Base-by-base conservation (phyloP, 768 basidiomycete species). In the Tricholoma sp. region DNA sequence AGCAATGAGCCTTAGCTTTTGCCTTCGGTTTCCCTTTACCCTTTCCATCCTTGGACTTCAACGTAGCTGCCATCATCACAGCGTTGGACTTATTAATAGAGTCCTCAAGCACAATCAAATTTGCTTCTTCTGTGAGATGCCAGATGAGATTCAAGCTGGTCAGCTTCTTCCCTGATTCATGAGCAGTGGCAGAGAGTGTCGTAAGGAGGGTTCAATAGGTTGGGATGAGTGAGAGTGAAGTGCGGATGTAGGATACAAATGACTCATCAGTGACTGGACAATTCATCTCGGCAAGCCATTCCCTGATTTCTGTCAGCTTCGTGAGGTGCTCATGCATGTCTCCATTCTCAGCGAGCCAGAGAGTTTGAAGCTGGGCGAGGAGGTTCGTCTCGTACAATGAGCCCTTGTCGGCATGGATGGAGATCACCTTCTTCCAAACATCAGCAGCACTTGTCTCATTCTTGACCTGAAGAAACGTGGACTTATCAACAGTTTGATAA, bases 381-480 rank as follows among this genome's bases (percentile, higher is more conserved):
- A 34, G 34, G 34, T 34, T 56, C 4, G 61, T 60, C 37, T 61
- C 42, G 20, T 61, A 57, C 32, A 67, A 53, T 13, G 42, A 51
- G 20, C 64, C 64, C 50, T 68, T 66, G 6, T 61, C 52, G 50
- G 66, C 62, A 47, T 58, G 57, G 50, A 70, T 67, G 0, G 50
- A 20, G 5, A 52, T 48, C 6, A 72, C 61, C 49, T 64, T 63
- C 12, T 55, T 59, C 66, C 68, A 66, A 28, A 67, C 48, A 4
- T 31, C 53, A 0, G 55, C 45, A 34, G 65, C 66, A 17, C 60
- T 65, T 0, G 39, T 4, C 52, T 65, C 24, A 11, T 55, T 49
- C 55, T 68, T 66, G 32, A 68, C 65, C 39, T 65, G 60, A 12
- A 67, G 54, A 54, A 64, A 64, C 11, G 57, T 59, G n/a, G n/a